A percentile compares a stretch with the other conserved stretches of the same genome.
These are phyloP conservation scores for Debaryomyces maramus DNA, from an alignment of 805 yeast species.

Conservation along the genomic window DNA sequence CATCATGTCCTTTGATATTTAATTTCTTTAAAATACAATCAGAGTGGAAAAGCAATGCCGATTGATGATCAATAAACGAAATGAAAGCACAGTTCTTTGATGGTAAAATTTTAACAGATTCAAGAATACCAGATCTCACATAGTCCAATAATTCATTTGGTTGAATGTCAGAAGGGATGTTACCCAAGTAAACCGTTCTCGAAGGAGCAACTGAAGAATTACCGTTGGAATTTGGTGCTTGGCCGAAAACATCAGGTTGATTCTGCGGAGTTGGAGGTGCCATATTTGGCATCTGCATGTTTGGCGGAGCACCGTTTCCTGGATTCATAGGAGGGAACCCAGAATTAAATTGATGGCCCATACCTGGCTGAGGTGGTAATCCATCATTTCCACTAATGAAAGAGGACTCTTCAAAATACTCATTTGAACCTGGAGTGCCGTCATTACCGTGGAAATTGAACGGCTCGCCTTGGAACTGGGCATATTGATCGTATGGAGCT, in stretches of 20 bases:
- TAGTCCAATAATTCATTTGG: conserved; percentile 83
- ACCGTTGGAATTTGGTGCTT: conserved; percentile 7
- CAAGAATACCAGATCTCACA: conserved; percentile 88
- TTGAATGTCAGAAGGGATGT: conserved; percentile 77
- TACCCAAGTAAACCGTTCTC: conserved; percentile 88
- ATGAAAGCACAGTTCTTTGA: conserved; percentile 87
- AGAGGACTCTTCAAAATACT: conserved; percentile 25
- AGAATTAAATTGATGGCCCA: conserved; percentile 6
- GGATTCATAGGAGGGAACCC: conserved; percentile 4
- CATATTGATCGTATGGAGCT: conserved; percentile 18
- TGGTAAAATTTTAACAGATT: conserved; percentile 74
- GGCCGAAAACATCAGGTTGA: conserved; percentile 8
- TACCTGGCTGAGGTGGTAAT: conserved; percentile 6
- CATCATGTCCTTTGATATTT: conserved; percentile 75
- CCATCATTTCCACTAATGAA: conserved; percentile 16
- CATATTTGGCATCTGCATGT: conserved; percentile 1
- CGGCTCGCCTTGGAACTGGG: conserved; percentile 20
- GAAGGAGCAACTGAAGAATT: conserved; percentile 51
- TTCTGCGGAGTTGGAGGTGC: conserved; percentile 7
- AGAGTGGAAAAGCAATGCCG: conserved; percentile 89
- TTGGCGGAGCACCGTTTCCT: conserved; percentile 1
- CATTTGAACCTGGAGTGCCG: conserved; percentile 13
- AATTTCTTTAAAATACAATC: conserved; percentile 86
- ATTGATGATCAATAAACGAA: conserved; percentile 83
- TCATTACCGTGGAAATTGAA: conserved; percentile 14